Percentiles rank a stretch among this genome's conserved stretches.
Evolutionary conservation across 2,329 filamentous ascomycete genomes (phyloP).

Genomic region (Xylaria sp.): DNA sequence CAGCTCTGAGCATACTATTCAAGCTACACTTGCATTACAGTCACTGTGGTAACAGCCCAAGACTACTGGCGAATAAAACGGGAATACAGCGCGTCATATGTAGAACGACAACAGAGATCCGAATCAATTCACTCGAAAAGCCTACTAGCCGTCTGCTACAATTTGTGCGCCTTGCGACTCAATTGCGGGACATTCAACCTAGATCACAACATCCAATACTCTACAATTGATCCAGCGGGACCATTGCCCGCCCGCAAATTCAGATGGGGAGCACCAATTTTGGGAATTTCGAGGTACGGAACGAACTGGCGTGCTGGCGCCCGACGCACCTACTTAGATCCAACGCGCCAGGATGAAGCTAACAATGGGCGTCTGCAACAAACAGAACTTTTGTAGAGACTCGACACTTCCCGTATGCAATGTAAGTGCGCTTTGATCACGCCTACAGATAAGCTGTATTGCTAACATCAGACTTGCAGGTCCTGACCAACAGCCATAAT

Average conservation of each 20-base stretch:
- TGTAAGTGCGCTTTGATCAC: constrained; percentile 63
- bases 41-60: constrained; percentile 1
- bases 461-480: constrained; percentile 56
- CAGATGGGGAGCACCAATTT: constrained; percentile 71
- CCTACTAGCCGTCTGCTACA: not conserved
- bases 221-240: constrained; percentile 38
- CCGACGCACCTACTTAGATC: not conserved
- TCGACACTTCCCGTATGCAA: constrained; percentile 87
- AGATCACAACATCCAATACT: constrained; percentile 18
- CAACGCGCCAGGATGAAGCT: constrained; percentile 14
- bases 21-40: constrained; percentile 15
- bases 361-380: constrained; percentile 42
- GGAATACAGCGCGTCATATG: constrained; percentile 11
- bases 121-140: constrained; percentile 15
- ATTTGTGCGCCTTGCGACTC: constrained; percentile 34
- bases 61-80: not conserved
- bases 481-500: constrained; percentile 71
- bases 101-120: constrained; percentile 8
- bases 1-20: constrained; percentile 17
- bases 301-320: constrained; percentile 4
- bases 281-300: constrained; percentile 68
- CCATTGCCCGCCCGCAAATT: constrained; percentile 41
- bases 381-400: constrained; percentile 83
- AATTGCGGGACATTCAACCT: constrained; percentile 23
- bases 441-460: constrained; percentile 13